Conservation (phyloP, 2,329 filamentous ascomycete genomes). For the Grosmannia serpens region DNA sequence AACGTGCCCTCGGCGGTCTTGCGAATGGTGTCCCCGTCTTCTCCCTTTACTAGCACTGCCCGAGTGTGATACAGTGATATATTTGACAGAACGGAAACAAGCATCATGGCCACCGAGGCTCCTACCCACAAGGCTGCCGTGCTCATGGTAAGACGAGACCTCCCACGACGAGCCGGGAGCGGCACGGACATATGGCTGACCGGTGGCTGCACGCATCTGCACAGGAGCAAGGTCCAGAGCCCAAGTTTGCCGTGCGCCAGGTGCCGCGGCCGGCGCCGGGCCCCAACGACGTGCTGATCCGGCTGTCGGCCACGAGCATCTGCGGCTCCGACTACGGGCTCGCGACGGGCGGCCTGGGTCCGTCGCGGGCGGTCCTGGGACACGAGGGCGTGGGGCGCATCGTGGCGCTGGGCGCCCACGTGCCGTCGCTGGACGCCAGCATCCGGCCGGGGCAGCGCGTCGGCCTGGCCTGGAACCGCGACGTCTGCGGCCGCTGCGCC, state of each 20-base stretch:
- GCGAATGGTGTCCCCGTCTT: no score
- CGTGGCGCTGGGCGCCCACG: conserved; percentile 23
- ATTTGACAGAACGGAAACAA: no score
- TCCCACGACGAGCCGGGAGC: neutral
- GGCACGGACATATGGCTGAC: neutral
- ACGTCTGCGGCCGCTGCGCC: conserved; percentile 23
- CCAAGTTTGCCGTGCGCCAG: conserved; percentile 14
- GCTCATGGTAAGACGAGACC: conserved; percentile 4
- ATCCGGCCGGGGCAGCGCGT: conserved; percentile 22
- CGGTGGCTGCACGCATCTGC: neutral
- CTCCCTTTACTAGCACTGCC: no score
- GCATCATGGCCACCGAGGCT: neutral
- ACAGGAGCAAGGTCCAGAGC: conserved; percentile 4
- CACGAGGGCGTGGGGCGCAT: conserved; percentile 33
- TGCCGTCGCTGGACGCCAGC: conserved; percentile 14
- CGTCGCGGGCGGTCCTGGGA: conserved; percentile 23
- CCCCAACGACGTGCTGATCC: conserved; percentile 23
- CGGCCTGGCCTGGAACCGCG: conserved; percentile 27
- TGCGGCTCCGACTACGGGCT: conserved; percentile 28
- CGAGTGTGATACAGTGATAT: no score
- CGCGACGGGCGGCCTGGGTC: conserved; percentile 25
- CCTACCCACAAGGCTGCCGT: conserved; percentile 8
- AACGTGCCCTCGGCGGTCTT: no score
- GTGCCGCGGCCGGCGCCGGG: conserved; percentile 17
- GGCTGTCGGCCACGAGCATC: conserved; percentile 23